A percentile compares a stretch with the other conserved stretches of the same genome.
Conservation (phyloP, 225 moss, liverwort and hornwort genomes). For the Bryoerythrophyllum caledonicum region DNA sequence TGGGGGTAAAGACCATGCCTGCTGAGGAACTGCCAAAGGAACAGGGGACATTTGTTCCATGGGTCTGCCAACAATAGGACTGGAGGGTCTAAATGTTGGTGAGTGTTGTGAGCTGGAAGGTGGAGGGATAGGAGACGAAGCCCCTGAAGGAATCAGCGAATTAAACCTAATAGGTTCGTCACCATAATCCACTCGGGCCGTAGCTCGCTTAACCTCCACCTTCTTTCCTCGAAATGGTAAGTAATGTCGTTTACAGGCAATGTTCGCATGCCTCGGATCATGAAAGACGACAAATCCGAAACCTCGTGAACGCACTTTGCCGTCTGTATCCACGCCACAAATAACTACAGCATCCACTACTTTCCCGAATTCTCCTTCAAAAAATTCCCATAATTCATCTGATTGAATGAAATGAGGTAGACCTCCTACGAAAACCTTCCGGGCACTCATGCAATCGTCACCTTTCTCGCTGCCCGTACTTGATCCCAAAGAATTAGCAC, state of each 20-base stretch:
- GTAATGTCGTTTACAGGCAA: conserved; percentile 75
- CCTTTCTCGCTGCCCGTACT: conserved; percentile 84
- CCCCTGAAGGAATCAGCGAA: conserved; percentile 65
- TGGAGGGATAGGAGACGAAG: conserved; percentile 49
- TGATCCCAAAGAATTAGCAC: conserved; percentile 79
- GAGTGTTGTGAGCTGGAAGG: conserved; percentile 44
- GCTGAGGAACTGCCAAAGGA: conserved; percentile 57
- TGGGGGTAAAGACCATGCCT: conserved; percentile 77
- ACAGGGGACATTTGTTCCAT: conserved; percentile 53
- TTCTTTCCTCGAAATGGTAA: conserved; percentile 94
- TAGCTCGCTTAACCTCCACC: conserved; percentile 92
- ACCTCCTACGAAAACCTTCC: conserved; percentile 92
- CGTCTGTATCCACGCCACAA: conserved; percentile 81
- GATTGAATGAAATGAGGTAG: conserved; percentile 85
- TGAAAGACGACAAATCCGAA: conserved; percentile 91
- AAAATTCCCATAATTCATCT: conserved; percentile 90
- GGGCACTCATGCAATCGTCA: conserved; percentile 71
- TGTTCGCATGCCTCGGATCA: conserved; percentile 85
- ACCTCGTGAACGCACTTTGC: conserved; percentile 79
- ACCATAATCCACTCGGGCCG: conserved; percentile 81
- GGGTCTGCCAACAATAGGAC: conserved; percentile 59
- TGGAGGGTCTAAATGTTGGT: conserved; percentile 70
- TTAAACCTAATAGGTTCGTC: conserved; percentile 70
- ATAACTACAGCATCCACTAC: conserved; percentile 92
- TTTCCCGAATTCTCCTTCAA: conserved; percentile 88